Base-by-base conservation (phyloP, 1,284 basidiomycete genomes). In the Austroboletus niveus region DNA sequence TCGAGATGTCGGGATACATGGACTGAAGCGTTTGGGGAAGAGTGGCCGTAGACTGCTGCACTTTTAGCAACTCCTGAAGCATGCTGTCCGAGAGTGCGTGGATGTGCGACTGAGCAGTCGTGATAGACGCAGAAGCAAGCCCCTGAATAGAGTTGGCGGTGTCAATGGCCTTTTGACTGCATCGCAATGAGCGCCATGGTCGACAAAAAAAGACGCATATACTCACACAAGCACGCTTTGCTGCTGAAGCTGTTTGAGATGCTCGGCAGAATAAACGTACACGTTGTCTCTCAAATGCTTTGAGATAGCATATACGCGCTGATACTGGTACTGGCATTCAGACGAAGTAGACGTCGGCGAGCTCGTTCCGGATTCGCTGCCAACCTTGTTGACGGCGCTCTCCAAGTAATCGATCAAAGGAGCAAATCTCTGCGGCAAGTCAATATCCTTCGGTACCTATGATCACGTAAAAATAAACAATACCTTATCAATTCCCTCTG, bases 381-480 rank as follows among this genome's bases (percentile, higher is more conserved):
- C 76, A 40, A 87, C 65, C 41, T 76, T 80, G 56, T 77, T 75
- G 36, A 87, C 78, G 9, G 81, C 79, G 15, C 71, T 73, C 60
- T 84, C 83, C 52, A 90, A 75, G 59, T 82, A 83, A 64, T 90
- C 80, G 29, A 91, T 80, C 48, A 91, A 74, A 32, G 88, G 88
- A 14, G 86, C 69, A 60, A 91, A 82, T 58, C 76, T 75, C 87
- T 90, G 57, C 0, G 56, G 8, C 39, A 17, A 36, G 22, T 57
- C 61, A 39, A 63, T 51, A 49, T 35, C 35, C 48, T 41, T 20
- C 12, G 42, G 56, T 40, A 39, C 54, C 48, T 52, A 46, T 49
- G 10, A 55, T 59, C 52, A 52, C 49, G 49, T 47, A 58, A 24
- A 24, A 24, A 24, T 20, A 11, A 63, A 76, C 12, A 15, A 49